Evolutionary conservation across 129 eudicot species (phyloP), one percentile per base, ranked within the genome.

Genomic region (Escallonia rubra): DNA sequence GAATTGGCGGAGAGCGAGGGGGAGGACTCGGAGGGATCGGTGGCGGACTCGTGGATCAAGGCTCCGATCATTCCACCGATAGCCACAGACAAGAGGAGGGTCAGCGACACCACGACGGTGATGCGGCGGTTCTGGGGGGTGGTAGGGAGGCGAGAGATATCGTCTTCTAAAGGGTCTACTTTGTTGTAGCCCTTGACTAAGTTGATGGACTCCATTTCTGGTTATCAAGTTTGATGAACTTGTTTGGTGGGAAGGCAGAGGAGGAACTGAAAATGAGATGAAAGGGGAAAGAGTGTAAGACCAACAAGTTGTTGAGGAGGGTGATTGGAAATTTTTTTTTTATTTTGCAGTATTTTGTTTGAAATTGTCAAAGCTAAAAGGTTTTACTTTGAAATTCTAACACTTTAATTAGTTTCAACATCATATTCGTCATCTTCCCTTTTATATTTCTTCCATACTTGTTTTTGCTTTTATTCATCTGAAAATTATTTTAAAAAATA

Each of bases 141-240:
- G 42, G 73, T 45, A 72, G 53, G 52, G 50, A 43, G 68, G 4
- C 55, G 49, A 51, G 74, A 46, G 48, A 71, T 49, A 23, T 67
- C 73, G 47, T 66, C 69, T 41, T 82, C 80, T 10, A 58, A n/a
- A 58, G 70, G 81, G 66, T 74, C 65, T 4, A 87, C 82, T 71
- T 77, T 84, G 79, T 63, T 74, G 73, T 84, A 81, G 74, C 88
- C 88, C 57, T 82, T 81, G 50, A 75, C 57, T 74, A 81, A 74
- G 48, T 81, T 84, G 52, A 76, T 46, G 6, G 95, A 79, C 67
- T 79, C 82, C 82, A 69, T 69, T 6, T 68, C 16, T 5, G 41
- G 15, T 45, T 49, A 3, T 0, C 10, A 46, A 46, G 10, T 13
- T 15, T 14, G 13, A 41, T 48, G 39, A 23, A 3, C 41, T 48